A percentile compares a stretch with the other conserved stretches of the same genome.
Evolutionary conservation across 2,329 filamentous ascomycete genomes (phyloP).

Genomic region (Alternaria burnsii): DNA sequence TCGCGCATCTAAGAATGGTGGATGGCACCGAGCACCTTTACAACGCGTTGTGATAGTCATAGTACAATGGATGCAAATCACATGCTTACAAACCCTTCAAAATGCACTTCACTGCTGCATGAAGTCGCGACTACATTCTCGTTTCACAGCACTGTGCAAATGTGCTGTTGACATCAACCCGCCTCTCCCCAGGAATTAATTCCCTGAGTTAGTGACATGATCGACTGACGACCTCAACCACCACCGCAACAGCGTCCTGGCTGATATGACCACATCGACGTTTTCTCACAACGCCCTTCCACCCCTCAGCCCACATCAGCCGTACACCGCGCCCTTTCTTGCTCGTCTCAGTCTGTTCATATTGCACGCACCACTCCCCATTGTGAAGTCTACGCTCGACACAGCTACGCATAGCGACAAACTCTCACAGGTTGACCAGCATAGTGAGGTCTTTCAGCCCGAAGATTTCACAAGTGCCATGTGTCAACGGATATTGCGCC

Average conservation of each 20-base stretch:
- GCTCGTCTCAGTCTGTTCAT: conserved; percentile 12
- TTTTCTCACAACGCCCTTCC: neutral
- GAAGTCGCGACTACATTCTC: too few species aligned
- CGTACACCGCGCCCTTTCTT: conserved; percentile 3
- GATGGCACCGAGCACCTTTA: too few species aligned
- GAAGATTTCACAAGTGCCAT: neutral
- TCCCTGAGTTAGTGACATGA: too few species aligned
- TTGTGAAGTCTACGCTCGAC: neutral
- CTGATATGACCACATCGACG: neutral
- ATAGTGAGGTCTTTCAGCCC: neutral
- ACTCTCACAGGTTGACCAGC: neutral
- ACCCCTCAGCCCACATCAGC: neutral
- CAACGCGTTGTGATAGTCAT: too few species aligned
- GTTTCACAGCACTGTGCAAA: too few species aligned
- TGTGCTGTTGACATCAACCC: too few species aligned
- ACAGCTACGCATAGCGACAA: neutral
- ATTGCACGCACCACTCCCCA: conserved; percentile 1
- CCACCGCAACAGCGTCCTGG: neutral
- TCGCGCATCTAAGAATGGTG: too few species aligned
- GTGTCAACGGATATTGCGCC: neutral
- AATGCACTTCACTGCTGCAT: too few species aligned
- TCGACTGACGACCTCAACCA: neutral
- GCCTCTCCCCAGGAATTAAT: too few species aligned
- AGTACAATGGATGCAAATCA: too few species aligned
- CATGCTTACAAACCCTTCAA: too few species aligned